These are phyloP conservation scores for Aspergillus texensis DNA, from an alignment of 2,329 filamentous ascomycete genomes.

Conservation along the genomic window DNA sequence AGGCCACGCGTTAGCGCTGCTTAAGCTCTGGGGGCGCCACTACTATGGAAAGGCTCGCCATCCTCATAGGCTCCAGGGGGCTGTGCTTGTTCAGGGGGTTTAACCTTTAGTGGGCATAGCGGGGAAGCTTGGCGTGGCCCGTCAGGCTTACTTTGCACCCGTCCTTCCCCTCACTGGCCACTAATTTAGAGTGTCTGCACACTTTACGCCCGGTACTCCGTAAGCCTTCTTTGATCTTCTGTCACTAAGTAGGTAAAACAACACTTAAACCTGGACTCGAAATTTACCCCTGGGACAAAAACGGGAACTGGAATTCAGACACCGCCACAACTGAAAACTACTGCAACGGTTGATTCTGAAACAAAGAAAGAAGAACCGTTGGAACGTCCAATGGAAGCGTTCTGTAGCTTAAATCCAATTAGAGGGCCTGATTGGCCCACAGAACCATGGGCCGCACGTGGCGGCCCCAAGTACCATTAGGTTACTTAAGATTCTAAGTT, in stretches of 20 bases:
- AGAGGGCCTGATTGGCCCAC: neutral
- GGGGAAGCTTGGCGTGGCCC: constrained; percentile 20
- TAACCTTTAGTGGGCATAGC: constrained; percentile 7
- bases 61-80: constrained; percentile 2
- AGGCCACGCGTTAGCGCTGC: constrained; percentile 15
- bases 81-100: neutral
- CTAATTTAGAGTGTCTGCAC: neutral
- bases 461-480: neutral
- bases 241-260: neutral
- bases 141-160: neutral
- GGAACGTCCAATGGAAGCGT: constrained; percentile 1
- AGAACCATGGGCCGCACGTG: constrained; percentile 9
- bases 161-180: neutral
- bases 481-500: too few species aligned
- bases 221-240: neutral
- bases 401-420: neutral
- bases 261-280: neutral
- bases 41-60: neutral
- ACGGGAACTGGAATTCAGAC: neutral
- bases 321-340: neutral
- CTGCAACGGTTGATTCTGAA: neutral
- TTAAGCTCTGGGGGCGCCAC: constrained; percentile 6
- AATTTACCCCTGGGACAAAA: neutral
- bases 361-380: neutral
- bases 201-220: neutral